These are phyloP conservation scores for Pleurotus citrinopileatus DNA, from an alignment of 768 basidiomycete species.

Conservation along the genomic window DNA sequence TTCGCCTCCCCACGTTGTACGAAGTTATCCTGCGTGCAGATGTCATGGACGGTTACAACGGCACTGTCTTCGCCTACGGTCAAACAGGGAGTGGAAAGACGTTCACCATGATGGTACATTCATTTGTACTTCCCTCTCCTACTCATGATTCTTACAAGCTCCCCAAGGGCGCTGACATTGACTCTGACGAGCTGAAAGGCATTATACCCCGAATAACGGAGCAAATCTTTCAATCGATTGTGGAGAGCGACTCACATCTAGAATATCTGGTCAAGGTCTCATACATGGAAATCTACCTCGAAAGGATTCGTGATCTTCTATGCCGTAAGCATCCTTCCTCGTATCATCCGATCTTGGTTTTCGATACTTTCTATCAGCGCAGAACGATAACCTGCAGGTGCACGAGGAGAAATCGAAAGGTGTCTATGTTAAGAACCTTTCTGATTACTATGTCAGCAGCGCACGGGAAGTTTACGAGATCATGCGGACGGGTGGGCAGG, in stretches of 20 bases:
- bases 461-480: slow-evolving; percentile 97
- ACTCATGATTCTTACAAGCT: slow-evolving; percentile 11
- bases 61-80: slow-evolving; percentile 88
- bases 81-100: slow-evolving; percentile 90
- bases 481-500: slow-evolving; percentile 93
- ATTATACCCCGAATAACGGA: slow-evolving; percentile 98
- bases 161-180: slow-evolving; percentile 91
- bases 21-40: slow-evolving; percentile 44
- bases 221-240: slow-evolving; percentile 97
- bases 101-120: slow-evolving; percentile 94
- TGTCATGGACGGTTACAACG: slow-evolving; percentile 98
- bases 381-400: slow-evolving; percentile 97
- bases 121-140: slow-evolving; percentile 10
- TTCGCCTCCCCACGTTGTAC: slow-evolving; percentile 2
- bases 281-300: slow-evolving; percentile 99
- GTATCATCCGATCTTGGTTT: background rate
- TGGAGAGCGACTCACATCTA: slow-evolving; percentile 90
- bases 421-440: slow-evolving; percentile 96
- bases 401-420: slow-evolving; percentile 98
- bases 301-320: slow-evolving; percentile 91
- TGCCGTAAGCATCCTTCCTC: slow-evolving; percentile 67
- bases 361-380: slow-evolving; percentile 46
- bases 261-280: slow-evolving; percentile 99
- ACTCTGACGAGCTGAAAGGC: slow-evolving; percentile 88
- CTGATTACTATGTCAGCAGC: slow-evolving; percentile 97